Evolutionary conservation across 148 eudicot species (phyloP), one percentile per base, ranked within the genome.

Genomic region (Amaranthus palmeri): DNA sequence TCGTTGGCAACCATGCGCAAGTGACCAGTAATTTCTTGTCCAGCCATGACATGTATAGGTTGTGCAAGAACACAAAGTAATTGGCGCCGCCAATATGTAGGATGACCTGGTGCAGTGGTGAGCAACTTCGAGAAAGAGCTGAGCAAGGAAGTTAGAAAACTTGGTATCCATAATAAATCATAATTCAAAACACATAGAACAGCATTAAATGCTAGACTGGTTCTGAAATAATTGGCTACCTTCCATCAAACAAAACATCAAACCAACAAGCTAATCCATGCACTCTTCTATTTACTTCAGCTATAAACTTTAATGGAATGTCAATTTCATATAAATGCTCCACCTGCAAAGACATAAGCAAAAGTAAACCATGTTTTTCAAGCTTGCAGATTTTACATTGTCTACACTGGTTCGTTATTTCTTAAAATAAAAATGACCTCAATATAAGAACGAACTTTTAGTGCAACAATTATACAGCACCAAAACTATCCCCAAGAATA

Each of bases 231-330:
- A 68, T 48, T 3, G 13, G 81, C 56, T 85, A 96, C 99, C 99
- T 96, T 76, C 99, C 99, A 74, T 96, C 82, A 74, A 92, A 96
- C 78, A 92, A 70, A 69, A 96, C 99, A 73, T 96, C 99, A 80
- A 96, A 96, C 99, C 99, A 96, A 80, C 99, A 96, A 6, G 99
- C 97, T 70, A 96, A 61, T 49, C 99, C 99, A 78, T 96, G 99
- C 68, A 96, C 79, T 81, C 99, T 87, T 71, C 92, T 83, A 67
- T 97, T 93, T 77, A 88, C 89, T 42, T 93, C 74, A 3, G 96
- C 81, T 60, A 79, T 82, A 77, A 88, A 96, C 73, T 85, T 92
- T 74, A 96, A 74, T 6, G 97, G 99, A 25, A 96, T 81, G 65
- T 96, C 90, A 61, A 96, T 88, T 81, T 96, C 99, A 78, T 96